Evolutionary conservation across 2,329 filamentous ascomycete genomes (phyloP).

Genomic region (Elsinoe ampelina): DNA sequence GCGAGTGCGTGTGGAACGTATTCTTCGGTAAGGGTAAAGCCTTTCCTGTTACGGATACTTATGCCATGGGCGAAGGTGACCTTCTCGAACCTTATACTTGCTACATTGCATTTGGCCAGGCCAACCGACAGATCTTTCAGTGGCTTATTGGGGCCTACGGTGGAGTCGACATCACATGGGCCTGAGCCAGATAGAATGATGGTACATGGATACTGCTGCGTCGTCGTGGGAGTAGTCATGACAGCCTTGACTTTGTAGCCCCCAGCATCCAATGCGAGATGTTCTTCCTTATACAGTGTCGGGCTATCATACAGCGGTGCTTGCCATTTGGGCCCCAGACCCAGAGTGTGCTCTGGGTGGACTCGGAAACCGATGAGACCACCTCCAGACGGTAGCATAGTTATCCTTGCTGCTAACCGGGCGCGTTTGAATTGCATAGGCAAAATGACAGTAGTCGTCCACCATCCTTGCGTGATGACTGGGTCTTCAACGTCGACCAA

Average conservation of each 20-base stretch:
- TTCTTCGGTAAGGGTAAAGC: slow-evolving; percentile 4
- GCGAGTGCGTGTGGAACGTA: slow-evolving; percentile 6
- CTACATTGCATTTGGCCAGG: not conserved
- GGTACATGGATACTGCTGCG: not conserved
- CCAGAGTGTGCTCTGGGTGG: not conserved
- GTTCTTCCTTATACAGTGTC: not conserved
- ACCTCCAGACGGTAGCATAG: not conserved
- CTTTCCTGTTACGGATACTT: not conserved
- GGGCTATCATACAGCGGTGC: not conserved
- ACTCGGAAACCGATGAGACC: not conserved
- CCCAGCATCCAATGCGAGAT: not conserved
- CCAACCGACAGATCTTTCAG: slow-evolving; percentile 2
- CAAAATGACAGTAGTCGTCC: not conserved
- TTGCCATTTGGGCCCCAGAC: not conserved
- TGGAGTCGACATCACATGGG: slow-evolving; percentile 1
- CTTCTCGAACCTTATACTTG: slow-evolving; percentile 1
- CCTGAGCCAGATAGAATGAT: slow-evolving; percentile 6
- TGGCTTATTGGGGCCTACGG: not conserved
- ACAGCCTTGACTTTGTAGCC: not conserved
- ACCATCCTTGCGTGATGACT: not conserved
- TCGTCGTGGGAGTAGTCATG: not conserved
- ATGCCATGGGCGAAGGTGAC: not conserved
- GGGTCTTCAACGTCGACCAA: not conserved
- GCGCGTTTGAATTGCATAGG: not conserved
- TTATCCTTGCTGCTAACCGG: not conserved